phyloP scores from a whole-genome alignment of 179 eudicot species.

The Pouteria campechiana region DNA sequence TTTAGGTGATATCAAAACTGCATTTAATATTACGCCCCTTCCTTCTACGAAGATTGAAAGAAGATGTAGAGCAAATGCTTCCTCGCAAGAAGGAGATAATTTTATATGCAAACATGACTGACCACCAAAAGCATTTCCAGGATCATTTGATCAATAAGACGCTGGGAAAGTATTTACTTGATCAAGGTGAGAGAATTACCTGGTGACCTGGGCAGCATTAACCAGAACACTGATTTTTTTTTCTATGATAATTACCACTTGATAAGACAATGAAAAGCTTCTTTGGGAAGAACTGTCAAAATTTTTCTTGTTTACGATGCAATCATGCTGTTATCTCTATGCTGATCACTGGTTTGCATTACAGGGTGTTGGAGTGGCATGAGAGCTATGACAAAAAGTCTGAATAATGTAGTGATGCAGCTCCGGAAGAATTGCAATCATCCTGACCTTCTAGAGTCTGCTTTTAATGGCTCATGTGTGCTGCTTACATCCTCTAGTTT shows the following conservation, averaged over 20 bases:
- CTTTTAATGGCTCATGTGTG: conserved; percentile 77
- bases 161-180: conserved; percentile 48
- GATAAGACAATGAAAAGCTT: too few relatives aligned
- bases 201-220: too few relatives aligned
- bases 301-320: too few relatives aligned
- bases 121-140: conserved; percentile 73
- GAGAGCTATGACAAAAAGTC: conserved; percentile 61
- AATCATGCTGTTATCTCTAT: too few relatives aligned
- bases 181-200: conserved; percentile 26
- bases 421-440: conserved; percentile 95
- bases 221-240: too few relatives aligned
- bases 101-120: conserved; percentile 85
- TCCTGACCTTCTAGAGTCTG: conserved; percentile 88
- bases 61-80: conserved; percentile 76
- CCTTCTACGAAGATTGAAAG: conserved; percentile 87
- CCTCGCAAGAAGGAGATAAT: conserved; percentile 96
- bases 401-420: conserved; percentile 79
- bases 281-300: too few relatives aligned
- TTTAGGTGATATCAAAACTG: conserved; percentile 86
- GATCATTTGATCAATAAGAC: conserved; percentile 69
- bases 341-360: too few relatives aligned
- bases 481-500: conserved; percentile 5
- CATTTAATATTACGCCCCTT: conserved; percentile 94
- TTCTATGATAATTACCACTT: too few relatives aligned
- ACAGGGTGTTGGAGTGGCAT: too few relatives aligned